A percentile compares a stretch with the other conserved stretches of the same genome.
These are phyloP conservation scores for Aspergillus texensis DNA, from an alignment of 2,329 filamentous ascomycete genomes.

Conservation along the genomic window DNA sequence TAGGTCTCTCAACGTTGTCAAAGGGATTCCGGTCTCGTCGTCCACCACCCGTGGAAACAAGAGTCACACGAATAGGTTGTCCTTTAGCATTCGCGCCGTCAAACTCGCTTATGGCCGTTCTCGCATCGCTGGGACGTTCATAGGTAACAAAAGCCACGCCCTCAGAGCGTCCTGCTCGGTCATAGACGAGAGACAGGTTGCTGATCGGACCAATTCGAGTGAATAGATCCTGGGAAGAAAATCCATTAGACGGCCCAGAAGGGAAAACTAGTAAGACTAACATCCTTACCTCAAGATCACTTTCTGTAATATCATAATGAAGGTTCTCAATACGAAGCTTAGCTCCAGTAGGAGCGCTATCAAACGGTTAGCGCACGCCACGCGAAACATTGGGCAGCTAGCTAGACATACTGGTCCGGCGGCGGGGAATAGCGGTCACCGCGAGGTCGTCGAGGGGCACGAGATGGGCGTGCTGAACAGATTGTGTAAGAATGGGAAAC, in stretches of 20 bases:
- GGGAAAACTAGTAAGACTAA: neutral
- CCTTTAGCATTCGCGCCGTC: conserved; percentile 90
- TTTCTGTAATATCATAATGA: conserved; percentile 87
- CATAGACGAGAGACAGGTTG: conserved; percentile 74
- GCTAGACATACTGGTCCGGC: conserved; percentile 37
- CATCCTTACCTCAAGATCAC: conserved; percentile 70
- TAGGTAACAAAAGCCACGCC: conserved; percentile 85
- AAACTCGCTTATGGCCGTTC: conserved; percentile 74
- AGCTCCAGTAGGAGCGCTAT: conserved; percentile 59
- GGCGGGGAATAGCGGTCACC: conserved; percentile 39
- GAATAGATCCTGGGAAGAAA: conserved; percentile 71
- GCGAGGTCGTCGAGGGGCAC: conserved; percentile 44
- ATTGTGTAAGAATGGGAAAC: conserved; percentile 13
- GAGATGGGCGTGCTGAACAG: conserved; percentile 45
- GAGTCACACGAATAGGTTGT: conserved; percentile 75
- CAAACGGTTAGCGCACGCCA: neutral
- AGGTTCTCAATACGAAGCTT: conserved; percentile 86
- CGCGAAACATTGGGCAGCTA: neutral
- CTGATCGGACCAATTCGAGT: conserved; percentile 71
- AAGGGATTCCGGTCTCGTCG: conserved; percentile 48
- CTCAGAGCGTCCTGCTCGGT: conserved; percentile 84
- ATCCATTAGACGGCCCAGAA: neutral
- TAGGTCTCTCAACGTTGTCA: conserved; percentile 53
- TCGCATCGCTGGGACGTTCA: conserved; percentile 69
- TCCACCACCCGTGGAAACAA: conserved; percentile 57